phyloP scores from a whole-genome alignment of 2,329 filamentous ascomycete genomes.

The Trichophyton benhamiae region DNA sequence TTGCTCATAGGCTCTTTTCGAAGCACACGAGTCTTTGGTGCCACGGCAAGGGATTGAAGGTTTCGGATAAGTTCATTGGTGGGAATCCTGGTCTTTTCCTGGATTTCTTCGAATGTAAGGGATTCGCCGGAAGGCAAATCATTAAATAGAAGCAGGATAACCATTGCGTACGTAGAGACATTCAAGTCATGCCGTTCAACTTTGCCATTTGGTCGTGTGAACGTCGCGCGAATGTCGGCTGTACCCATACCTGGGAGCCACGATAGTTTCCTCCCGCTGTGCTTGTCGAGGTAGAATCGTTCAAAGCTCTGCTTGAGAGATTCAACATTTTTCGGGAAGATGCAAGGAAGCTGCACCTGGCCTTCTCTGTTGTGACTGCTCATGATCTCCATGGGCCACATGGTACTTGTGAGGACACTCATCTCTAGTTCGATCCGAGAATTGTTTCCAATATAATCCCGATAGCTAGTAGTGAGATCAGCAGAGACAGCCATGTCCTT shows the following conservation, averaged over 20 bases:
- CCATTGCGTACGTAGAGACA: constrained; percentile 84
- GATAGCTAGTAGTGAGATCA: constrained; percentile 68
- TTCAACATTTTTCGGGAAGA: constrained; percentile 63
- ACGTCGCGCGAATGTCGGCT: constrained; percentile 76
- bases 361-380: constrained; percentile 43
- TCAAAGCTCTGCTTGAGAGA: constrained; percentile 73
- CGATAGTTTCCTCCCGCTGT: constrained; percentile 75
- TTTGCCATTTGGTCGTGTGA: constrained; percentile 57
- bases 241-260: constrained; percentile 70
- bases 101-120: constrained; percentile 63
- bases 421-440: constrained; percentile 67
- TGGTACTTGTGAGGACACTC: constrained; percentile 80
- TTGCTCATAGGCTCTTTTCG: constrained; percentile 70
- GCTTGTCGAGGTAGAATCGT: constrained; percentile 73
- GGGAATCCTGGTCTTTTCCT: constrained; percentile 68
- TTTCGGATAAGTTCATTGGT: constrained; percentile 60
- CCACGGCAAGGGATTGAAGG: constrained; percentile 68
- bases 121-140: constrained; percentile 45
- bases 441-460: constrained; percentile 51
- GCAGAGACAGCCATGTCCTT: constrained; percentile 84
- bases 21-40: constrained; percentile 70
- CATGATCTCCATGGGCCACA: constrained; percentile 89
- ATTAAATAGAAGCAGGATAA: constrained; percentile 83
- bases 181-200: constrained; percentile 76
- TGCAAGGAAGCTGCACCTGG: constrained; percentile 41